These are phyloP conservation scores for Penstemon newberryi DNA, from an alignment of 257 asterid genomes.

Conservation along the genomic window DNA sequence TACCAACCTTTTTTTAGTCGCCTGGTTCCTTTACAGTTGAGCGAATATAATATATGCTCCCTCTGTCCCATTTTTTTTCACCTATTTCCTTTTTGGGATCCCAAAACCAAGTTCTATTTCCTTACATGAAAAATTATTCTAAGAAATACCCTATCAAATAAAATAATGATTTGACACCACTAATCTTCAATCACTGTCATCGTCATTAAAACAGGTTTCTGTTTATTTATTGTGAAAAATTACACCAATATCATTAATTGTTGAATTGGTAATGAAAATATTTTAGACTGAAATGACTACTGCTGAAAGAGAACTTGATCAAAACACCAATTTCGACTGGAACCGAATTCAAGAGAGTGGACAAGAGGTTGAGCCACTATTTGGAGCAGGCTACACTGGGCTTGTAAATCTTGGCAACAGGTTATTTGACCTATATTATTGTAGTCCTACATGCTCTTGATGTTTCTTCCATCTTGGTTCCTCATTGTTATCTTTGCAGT, in stretches of 20 bases:
- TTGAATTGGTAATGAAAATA: slow-evolving; percentile 22
- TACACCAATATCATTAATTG: not conserved
- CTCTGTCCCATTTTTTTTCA: not conserved
- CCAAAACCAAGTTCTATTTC: too few species aligned
- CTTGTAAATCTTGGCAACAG: slow-evolving; percentile 98
- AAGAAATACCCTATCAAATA: too few species aligned
- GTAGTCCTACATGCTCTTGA: slow-evolving; percentile 12
- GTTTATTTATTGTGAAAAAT: slow-evolving; percentile 7
- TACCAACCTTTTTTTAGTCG: not conserved
- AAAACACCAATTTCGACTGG: slow-evolving; percentile 92
- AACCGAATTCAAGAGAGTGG: slow-evolving; percentile 99
- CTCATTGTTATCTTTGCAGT: slow-evolving; percentile 51
- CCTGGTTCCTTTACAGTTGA: not conserved
- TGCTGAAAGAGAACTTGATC: slow-evolving; percentile 98
- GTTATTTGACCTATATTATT: slow-evolving; percentile 33
- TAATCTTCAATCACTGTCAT: too few species aligned
- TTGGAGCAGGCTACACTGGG: slow-evolving; percentile 98
- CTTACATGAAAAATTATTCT: too few species aligned
- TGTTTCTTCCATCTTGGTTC: slow-evolving; percentile 16
- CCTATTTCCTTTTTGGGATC: not conserved
- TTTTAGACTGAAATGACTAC: slow-evolving; percentile 97
- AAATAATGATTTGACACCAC: too few species aligned
- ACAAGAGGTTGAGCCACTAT: slow-evolving; percentile 76
- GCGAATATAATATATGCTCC: not conserved
- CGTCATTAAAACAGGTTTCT: not conserved